Base-by-base conservation (phyloP, 208 protist species). In the Leishmania martiniquensis region DNA sequence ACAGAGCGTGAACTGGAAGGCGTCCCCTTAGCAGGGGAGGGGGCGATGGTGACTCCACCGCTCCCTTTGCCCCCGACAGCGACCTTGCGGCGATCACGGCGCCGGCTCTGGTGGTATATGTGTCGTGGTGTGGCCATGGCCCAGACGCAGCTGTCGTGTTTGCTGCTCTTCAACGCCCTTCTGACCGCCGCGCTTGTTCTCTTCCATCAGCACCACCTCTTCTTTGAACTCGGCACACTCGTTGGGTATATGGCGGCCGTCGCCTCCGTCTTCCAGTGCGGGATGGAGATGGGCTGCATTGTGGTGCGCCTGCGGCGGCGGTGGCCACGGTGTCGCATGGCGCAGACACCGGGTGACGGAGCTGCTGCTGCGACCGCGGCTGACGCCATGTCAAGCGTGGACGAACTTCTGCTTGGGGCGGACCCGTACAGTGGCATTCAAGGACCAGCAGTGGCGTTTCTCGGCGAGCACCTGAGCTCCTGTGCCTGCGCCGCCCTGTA, bases 401-500 rank as follows among this genome's bases (percentile, higher is more conserved):
- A 62, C 57, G 29, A 62, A 13, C 4, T 1, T 45, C 32, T 45
- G 37, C 17, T 1, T 12, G 17, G 2, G 45, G 5, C 37, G 66
- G 72, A 73, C 32, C 51, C 44, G 3, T 34, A 54, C 54, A 37
- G 54, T 15, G 72, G 39, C 25, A 29, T n/a, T 20, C 62, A 45
- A 17, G 63, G 60, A 10, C 70, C 54, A 3, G 2, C 10, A n/a
- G 65, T 76, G 62, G 68, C 75, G 25, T 52, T 80, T 49, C 22
- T 85, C 1, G 72, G 85, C 68, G 75, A 89, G 55, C 81, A 87
- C 39, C 72, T 86, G 34, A 87, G 79, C 67, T 83, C 85, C 22
- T 67, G 77, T 65, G 75, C 37, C n/a, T 91, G 89, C 54, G 75
- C 83, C 0, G 55, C 80, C 1, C 75, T 90, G 20, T 91, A 93